These are phyloP conservation scores for Epichloe amarillans DNA, from an alignment of 2,329 filamentous ascomycete species.

Conservation along the genomic window DNA sequence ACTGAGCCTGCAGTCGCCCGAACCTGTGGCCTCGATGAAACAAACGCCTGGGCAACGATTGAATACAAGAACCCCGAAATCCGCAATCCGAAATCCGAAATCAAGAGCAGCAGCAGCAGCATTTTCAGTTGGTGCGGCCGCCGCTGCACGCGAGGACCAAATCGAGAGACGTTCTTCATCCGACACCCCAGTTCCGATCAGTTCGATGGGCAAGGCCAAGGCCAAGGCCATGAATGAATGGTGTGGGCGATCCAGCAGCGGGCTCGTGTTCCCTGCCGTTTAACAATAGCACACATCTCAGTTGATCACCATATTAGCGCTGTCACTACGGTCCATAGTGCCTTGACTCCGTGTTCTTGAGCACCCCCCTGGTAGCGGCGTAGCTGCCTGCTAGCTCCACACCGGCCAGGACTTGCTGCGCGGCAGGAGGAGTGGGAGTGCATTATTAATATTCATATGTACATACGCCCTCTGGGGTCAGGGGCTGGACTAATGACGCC, in stretches of 20 bases:
- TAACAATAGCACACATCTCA: neutral
- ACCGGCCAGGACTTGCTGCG: neutral
- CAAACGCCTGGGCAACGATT: neutral
- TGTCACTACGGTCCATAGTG: neutral
- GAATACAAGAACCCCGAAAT: neutral
- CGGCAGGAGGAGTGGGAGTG: neutral
- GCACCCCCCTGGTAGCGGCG: neutral
- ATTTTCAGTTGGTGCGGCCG: neutral
- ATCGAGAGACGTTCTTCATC: conserved; percentile 1
- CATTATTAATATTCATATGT: too few species aligned
- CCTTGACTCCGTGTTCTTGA: neutral
- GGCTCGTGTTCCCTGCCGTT: neutral
- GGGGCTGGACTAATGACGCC: neutral
- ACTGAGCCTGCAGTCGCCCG: neutral
- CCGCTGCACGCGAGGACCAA: neutral
- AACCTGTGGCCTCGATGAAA: neutral
- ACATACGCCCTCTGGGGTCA: neutral
- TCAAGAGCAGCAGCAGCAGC: neutral
- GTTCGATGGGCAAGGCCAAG: neutral
- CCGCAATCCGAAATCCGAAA: neutral
- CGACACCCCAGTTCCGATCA: conserved; percentile 1
- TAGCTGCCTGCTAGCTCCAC: neutral
- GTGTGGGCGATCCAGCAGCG: neutral
- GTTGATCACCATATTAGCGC: neutral
- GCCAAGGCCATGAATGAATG: neutral